phyloP scores from a whole-genome alignment of 2,329 filamentous ascomycete genomes.

The Penicillium frequentans region DNA sequence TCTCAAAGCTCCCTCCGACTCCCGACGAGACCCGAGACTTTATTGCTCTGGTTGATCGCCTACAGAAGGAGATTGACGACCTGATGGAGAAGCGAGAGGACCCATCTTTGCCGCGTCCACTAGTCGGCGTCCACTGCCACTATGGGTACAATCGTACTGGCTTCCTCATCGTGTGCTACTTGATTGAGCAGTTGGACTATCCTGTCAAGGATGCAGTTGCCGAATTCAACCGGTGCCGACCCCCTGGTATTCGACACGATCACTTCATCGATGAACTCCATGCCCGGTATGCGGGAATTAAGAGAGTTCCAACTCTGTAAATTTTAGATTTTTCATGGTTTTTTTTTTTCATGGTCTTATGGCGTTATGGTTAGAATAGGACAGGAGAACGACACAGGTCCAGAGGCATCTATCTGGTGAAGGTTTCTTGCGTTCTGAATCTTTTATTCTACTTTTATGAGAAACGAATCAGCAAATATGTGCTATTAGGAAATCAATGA shows the following conservation, averaged over 20 bases:
- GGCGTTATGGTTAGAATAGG: constrained; percentile 12
- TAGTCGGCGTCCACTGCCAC: constrained; percentile 88
- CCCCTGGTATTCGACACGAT: constrained; percentile 83
- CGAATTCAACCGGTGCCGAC: constrained; percentile 69
- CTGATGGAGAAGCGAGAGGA: constrained; percentile 47
- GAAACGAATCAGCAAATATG: constrained; percentile 16
- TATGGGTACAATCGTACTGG: constrained; percentile 95
- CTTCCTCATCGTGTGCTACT: constrained; percentile 84
- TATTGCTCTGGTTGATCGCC: constrained; percentile 58
- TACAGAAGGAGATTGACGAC: constrained; percentile 57
- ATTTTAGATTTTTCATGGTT: constrained; percentile 7
- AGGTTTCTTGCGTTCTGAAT: neutral
- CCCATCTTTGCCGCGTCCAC: constrained; percentile 33
- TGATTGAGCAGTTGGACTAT: constrained; percentile 78
- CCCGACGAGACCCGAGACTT: constrained; percentile 61
- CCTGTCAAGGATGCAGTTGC: constrained; percentile 74
- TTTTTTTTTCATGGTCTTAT: constrained; percentile 7
- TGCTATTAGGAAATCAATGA: neutral
- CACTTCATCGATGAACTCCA: constrained; percentile 85
- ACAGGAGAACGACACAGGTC: neutral
- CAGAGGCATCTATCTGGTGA: neutral
- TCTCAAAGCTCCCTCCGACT: constrained; percentile 83
- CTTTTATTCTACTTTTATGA: constrained; percentile 15
- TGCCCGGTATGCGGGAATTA: constrained; percentile 67
- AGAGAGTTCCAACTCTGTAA: constrained; percentile 42